Conservation (phyloP, 2,329 filamentous ascomycete genomes). For the Calonectria multiphialidica region DNA sequence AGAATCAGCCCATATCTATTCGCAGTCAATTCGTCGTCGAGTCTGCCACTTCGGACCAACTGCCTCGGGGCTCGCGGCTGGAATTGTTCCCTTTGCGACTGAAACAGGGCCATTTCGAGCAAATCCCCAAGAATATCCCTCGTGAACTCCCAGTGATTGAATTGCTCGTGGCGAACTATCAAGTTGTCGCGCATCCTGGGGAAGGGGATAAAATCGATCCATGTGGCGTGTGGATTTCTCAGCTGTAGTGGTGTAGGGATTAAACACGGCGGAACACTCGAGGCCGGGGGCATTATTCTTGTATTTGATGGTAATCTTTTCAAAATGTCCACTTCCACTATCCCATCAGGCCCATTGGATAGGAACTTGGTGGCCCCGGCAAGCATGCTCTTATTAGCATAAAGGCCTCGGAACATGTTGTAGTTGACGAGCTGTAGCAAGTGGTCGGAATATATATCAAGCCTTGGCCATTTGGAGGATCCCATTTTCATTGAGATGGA, state of each 20-base stretch:
- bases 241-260: conserved; percentile 55
- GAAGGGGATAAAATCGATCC: conserved; percentile 56
- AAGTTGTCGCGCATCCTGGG: conserved; percentile 54
- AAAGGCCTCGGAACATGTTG: conserved; percentile 19
- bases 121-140: conserved; percentile 28
- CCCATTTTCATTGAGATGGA: not conserved
- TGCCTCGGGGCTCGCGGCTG: not conserved
- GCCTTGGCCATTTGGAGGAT: not conserved
- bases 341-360: not conserved
- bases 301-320: not conserved
- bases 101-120: not conserved
- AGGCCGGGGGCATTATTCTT: not conserved
- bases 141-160: conserved; percentile 51
- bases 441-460: conserved; percentile 1
- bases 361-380: conserved; percentile 8
- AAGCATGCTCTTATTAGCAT: conserved; percentile 20
- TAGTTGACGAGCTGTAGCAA: conserved; percentile 22
- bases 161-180: conserved; percentile 50
- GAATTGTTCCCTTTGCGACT: not conserved
- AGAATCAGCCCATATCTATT: conserved; percentile 35
- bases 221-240: conserved; percentile 51
- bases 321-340: conserved; percentile 1
- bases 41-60: not conserved
- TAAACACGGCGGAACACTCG: conserved; percentile 31
- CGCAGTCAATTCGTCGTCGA: not conserved